A percentile compares a stretch with the other conserved stretches of the same genome.
phyloP scores from a whole-genome alignment of 805 yeast species.

The Blastobotrys peoriensis region DNA sequence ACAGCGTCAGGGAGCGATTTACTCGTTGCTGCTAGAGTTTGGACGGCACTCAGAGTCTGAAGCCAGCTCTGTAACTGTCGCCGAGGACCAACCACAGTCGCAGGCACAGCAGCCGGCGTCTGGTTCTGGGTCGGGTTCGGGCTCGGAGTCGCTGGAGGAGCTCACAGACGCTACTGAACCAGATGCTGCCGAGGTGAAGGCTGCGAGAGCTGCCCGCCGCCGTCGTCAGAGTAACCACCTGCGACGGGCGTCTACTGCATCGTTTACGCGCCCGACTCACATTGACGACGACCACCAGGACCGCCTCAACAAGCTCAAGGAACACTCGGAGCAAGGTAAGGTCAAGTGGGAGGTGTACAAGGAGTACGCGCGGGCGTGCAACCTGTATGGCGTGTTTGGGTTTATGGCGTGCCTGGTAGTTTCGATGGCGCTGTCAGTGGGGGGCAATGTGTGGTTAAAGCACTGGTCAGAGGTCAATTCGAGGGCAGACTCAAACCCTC shows the following conservation, averaged over 20 bases:
- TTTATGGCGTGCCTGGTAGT: conserved; percentile 51
- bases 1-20: conserved; percentile 21
- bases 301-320: conserved; percentile 37
- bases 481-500: conserved; percentile 60
- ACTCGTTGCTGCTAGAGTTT: conserved; percentile 21
- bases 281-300: conserved; percentile 24
- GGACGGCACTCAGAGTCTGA: conserved; percentile 19
- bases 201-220: background rate
- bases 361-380: conserved; percentile 85
- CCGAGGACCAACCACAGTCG: background rate
- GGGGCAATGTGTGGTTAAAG: conserved; percentile 86
- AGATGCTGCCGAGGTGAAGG: conserved; percentile 3
- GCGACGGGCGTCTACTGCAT: conserved; percentile 60
- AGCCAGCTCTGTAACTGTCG: conserved; percentile 11
- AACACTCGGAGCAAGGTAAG: conserved; percentile 86
- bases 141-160: background rate
- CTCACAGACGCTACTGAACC: background rate
- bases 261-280: conserved; percentile 34
- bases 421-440: conserved; percentile 56
- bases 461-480: conserved; percentile 95
- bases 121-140: background rate
- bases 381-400: conserved; percentile 53
- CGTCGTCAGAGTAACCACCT: conserved; percentile 27
- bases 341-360: conserved; percentile 82
- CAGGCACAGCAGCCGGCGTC: background rate